These are phyloP conservation scores for Diaporthe humulicola DNA, from an alignment of 2,329 filamentous ascomycete species.

Conservation along the genomic window DNA sequence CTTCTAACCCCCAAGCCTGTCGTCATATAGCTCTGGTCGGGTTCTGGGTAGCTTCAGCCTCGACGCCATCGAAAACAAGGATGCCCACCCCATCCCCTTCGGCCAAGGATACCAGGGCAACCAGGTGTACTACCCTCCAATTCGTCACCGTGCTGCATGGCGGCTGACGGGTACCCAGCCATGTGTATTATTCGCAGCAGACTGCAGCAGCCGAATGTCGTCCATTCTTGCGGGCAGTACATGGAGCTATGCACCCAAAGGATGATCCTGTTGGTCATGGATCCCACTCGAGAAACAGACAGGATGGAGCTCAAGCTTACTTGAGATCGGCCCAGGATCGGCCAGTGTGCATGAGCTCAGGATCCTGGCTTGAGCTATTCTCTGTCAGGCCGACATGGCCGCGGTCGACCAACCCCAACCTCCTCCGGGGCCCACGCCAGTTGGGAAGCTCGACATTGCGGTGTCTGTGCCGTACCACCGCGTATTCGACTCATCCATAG, in stretches of 20 bases:
- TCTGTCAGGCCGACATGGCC: slow-evolving; percentile 32
- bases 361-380: slow-evolving; percentile 30
- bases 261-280: slow-evolving; percentile 29
- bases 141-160: slow-evolving; percentile 32
- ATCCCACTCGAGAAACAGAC: slow-evolving; percentile 6
- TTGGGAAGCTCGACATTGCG: slow-evolving; percentile 11
- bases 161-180: slow-evolving; percentile 32
- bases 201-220: not conserved
- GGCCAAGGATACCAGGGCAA: slow-evolving; percentile 21
- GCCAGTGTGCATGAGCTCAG: slow-evolving; percentile 18
- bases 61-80: slow-evolving; percentile 33
- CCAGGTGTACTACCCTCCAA: slow-evolving; percentile 30
- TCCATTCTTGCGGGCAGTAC: not conserved
- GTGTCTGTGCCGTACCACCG: slow-evolving; percentile 34
- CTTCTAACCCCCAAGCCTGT: slow-evolving; percentile 6
- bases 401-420: slow-evolving; percentile 23
- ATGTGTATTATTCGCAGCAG: slow-evolving; percentile 31
- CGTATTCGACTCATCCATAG: slow-evolving; percentile 11
- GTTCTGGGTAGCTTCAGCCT: slow-evolving; percentile 35
- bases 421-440: slow-evolving; percentile 14
- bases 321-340: slow-evolving; percentile 24
- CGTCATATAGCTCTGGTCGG: slow-evolving; percentile 29
- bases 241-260: slow-evolving; percentile 2
- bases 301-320: slow-evolving; percentile 35
- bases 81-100: slow-evolving; percentile 5